These are phyloP conservation scores for Tolypocladium paradoxum DNA, from an alignment of 2,329 filamentous ascomycete species.

Conservation along the genomic window DNA sequence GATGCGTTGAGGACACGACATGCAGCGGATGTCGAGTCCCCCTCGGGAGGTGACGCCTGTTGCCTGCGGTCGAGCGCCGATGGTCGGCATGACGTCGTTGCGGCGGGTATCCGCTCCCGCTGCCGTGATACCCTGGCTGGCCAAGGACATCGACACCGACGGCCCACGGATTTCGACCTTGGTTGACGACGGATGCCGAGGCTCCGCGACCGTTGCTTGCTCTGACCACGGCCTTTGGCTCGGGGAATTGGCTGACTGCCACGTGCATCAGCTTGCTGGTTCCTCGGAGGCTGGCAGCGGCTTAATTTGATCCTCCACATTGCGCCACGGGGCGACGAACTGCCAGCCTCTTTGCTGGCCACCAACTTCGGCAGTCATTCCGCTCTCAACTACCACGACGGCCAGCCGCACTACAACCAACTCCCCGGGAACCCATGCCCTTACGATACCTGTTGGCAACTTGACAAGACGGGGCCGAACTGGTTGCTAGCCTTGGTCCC, in stretches of 20 bases:
- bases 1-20: background rate
- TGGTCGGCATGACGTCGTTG: too few relatives aligned
- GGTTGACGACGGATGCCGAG: background rate
- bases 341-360: background rate
- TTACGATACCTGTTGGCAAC: too few relatives aligned
- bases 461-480: background rate
- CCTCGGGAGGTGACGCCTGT: background rate
- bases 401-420: background rate
- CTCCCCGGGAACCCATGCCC: too few relatives aligned
- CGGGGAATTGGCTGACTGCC: background rate
- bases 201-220: background rate
- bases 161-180: background rate
- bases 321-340: background rate
- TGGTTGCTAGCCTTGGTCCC: background rate
- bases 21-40: background rate
- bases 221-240: background rate
- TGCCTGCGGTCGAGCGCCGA: too few relatives aligned
- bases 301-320: background rate
- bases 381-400: background rate
- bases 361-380: background rate
- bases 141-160: background rate
- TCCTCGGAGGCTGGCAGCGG: background rate
- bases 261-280: background rate
- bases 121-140: too few relatives aligned
- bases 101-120: too few relatives aligned